phyloP scores from a whole-genome alignment of 768 basidiomycete species.

The Tulasnella sp. region DNA sequence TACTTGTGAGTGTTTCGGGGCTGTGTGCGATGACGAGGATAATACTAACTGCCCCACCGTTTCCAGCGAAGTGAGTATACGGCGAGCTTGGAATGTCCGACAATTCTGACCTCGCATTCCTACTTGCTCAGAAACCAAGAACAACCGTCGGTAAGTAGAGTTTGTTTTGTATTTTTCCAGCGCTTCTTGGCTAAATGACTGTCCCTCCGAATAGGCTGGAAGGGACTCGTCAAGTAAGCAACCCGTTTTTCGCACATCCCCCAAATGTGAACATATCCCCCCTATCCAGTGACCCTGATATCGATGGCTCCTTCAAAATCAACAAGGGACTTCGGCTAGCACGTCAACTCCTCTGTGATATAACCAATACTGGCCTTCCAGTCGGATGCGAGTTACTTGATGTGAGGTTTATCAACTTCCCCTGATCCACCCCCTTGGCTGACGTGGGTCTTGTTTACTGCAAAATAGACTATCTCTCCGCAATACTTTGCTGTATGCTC shows the following conservation, averaged over 20 bases:
- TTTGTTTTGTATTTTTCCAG: neutral
- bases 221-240: conserved; percentile 56
- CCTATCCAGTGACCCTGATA: conserved; percentile 92
- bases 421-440: no score
- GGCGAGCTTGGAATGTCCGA: neutral
- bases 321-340: conserved; percentile 93
- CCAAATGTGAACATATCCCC: conserved; percentile 27
- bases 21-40: neutral
- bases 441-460: neutral
- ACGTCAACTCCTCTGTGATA: conserved; percentile 83
- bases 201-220: conserved; percentile 45
- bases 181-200: neutral
- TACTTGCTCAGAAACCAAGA: conserved; percentile 70
- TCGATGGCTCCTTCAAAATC: conserved; percentile 92
- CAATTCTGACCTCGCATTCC: conserved; percentile 20
- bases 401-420: conserved; percentile 15
- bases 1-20: conserved; percentile 70
- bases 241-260: neutral
- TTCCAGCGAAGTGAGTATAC: conserved; percentile 14
- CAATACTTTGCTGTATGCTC: conserved; percentile 68
- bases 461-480: conserved; percentile 57
- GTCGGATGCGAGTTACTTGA: conserved; percentile 94
- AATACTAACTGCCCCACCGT: neutral
- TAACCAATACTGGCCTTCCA: conserved; percentile 84
- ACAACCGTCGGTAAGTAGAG: conserved; percentile 77